Evolutionary conservation across 495 filamentous ascomycete species (phyloP).

Genomic region (Parathielavia hyrcaniae): DNA sequence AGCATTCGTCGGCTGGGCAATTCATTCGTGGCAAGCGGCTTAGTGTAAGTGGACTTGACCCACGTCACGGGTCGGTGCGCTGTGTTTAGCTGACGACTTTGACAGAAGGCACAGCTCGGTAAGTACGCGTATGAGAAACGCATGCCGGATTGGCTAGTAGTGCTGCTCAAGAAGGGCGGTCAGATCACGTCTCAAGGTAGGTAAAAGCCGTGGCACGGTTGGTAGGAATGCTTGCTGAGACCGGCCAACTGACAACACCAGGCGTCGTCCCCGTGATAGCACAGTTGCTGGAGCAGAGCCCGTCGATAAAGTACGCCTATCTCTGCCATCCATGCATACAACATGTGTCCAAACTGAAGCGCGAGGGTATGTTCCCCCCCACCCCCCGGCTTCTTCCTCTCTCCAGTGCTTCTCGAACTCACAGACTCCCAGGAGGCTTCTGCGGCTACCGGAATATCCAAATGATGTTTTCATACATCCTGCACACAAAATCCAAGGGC

Average conservation of each 20-base stretch:
- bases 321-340: slow-evolving; percentile 69
- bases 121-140: slow-evolving; percentile 77
- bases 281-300: slow-evolving; percentile 63
- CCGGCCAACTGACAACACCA: slow-evolving; percentile 20
- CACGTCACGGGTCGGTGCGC: not conserved
- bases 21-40: slow-evolving; percentile 28
- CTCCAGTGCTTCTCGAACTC: not conserved
- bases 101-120: slow-evolving; percentile 61
- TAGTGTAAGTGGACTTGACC: slow-evolving; percentile 20
- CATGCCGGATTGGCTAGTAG: slow-evolving; percentile 78
- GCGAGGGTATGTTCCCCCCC: slow-evolving; percentile 46
- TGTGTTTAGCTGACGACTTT: not conserved
- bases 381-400: not conserved
- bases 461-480: slow-evolving; percentile 79
- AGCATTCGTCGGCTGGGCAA: not conserved
- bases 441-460: slow-evolving; percentile 99
- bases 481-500: slow-evolving; percentile 50
- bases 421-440: slow-evolving; percentile 60
- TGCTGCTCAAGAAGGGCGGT: slow-evolving; percentile 59
- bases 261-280: slow-evolving; percentile 71
- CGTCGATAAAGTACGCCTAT: slow-evolving; percentile 60
- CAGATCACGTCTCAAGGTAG: slow-evolving; percentile 50
- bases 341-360: slow-evolving; percentile 74
- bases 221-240: slow-evolving; percentile 5
- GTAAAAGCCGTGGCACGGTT: slow-evolving; percentile 40